A percentile compares a stretch with the other conserved stretches of the same genome.
phyloP scores from a whole-genome alignment of 805 yeast genomes.

The Wickerhamomyces pijperi region DNA sequence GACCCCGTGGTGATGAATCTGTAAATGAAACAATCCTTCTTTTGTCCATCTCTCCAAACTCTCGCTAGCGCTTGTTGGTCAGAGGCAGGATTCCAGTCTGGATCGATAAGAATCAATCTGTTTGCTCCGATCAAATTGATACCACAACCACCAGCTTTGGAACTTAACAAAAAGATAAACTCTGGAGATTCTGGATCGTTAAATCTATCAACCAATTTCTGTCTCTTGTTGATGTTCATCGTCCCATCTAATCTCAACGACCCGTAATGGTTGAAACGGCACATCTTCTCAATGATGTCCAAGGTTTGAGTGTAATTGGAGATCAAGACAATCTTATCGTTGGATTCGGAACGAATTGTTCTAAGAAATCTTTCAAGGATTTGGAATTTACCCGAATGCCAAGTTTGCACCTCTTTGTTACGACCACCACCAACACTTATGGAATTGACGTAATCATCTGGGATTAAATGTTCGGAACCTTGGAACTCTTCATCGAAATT shows the following conservation, averaged over 20 bases:
- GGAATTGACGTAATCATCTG: constrained; percentile 56
- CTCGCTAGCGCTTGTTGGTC: constrained; percentile 97
- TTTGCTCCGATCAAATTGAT: constrained; percentile 95
- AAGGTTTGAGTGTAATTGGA: constrained; percentile 92
- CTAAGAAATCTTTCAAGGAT: constrained; percentile 77
- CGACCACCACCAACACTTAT: constrained; percentile 37
- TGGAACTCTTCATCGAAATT: constrained; percentile 68
- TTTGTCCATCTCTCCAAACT: constrained; percentile 99
- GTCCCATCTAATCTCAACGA: constrained; percentile 83
- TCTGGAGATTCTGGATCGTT: constrained; percentile 85
- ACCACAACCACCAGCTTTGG: constrained; percentile 99
- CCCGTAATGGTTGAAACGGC: constrained; percentile 68
- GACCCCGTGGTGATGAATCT: constrained; percentile 91
- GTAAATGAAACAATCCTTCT: constrained; percentile 91
- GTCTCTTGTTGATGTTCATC: constrained; percentile 84
- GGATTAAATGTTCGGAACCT: constrained; percentile 54
- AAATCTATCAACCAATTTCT: constrained; percentile 81
- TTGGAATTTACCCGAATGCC: constrained; percentile 79
- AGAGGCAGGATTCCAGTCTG: constrained; percentile 98
- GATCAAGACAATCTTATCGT: constrained; percentile 90
- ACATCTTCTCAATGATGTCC: constrained; percentile 80
- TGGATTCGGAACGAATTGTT: constrained; percentile 67
- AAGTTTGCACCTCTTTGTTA: constrained; percentile 60
- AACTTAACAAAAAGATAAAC: constrained; percentile 78
- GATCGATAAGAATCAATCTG: constrained; percentile 75